These are phyloP conservation scores for Jimgerdemannia lactiflua DNA, from an alignment of 192 early-diverging fungal species.

Conservation along the genomic window DNA sequence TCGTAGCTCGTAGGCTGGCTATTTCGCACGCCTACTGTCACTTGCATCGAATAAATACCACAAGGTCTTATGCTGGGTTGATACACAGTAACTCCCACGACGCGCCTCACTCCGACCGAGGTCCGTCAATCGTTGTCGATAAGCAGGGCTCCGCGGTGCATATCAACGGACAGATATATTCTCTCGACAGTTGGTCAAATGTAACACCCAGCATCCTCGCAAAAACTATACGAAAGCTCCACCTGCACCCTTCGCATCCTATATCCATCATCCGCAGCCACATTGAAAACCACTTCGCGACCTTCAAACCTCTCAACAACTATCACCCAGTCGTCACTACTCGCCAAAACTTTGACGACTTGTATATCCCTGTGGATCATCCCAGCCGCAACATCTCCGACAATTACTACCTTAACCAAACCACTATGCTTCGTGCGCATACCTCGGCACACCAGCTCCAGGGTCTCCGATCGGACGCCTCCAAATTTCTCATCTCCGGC, in stretches of 20 bases:
- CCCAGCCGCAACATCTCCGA: constrained; percentile 79
- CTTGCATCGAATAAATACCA: neutral
- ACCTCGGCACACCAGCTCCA: constrained; percentile 94
- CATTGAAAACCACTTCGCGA: constrained; percentile 75
- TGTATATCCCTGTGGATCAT: constrained; percentile 81
- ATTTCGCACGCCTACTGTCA: neutral
- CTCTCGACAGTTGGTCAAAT: constrained; percentile 74
- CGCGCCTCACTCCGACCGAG: neutral
- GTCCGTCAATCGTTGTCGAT: too few relatives aligned
- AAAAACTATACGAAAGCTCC: constrained; percentile 74
- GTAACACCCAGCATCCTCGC: constrained; percentile 68
- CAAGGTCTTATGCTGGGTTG: neutral
- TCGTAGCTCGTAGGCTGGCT: neutral
- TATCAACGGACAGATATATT: constrained; percentile 38
- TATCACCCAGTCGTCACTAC: constrained; percentile 84
- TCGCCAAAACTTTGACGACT: constrained; percentile 88
- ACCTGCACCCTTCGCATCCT: constrained; percentile 79
- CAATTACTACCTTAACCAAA: constrained; percentile 89
- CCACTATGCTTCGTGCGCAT: constrained; percentile 84
- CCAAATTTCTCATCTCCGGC: constrained; percentile 86
- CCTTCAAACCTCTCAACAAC: constrained; percentile 56
- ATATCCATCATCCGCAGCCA: constrained; percentile 79
- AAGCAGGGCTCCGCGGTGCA: constrained; percentile 19
- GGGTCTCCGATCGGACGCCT: constrained; percentile 56
- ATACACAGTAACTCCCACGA: neutral